phyloP scores from a whole-genome alignment of 768 basidiomycete species.

The Harrya chromipes region DNA sequence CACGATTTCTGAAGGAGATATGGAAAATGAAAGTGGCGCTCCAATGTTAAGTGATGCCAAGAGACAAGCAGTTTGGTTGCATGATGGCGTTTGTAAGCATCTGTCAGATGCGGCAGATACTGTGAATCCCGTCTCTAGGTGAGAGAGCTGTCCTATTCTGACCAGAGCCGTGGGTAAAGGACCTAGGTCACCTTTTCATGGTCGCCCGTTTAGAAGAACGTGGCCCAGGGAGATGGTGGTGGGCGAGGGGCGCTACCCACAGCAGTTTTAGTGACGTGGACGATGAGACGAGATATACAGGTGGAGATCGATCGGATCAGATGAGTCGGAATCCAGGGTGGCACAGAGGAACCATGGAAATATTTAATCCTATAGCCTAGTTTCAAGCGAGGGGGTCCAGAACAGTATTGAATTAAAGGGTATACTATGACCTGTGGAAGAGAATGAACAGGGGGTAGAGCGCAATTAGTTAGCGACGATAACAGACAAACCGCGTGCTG shows the following conservation, averaged over 20 bases:
- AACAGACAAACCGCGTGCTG: no score
- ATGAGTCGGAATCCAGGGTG: constrained; percentile 5
- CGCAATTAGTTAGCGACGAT: no score
- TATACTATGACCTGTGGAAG: no score
- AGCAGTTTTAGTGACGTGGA: constrained; percentile 11
- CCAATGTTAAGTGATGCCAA: constrained; percentile 1
- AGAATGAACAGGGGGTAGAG: no score
- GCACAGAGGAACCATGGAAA: background rate
- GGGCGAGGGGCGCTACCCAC: background rate
- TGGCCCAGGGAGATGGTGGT: background rate
- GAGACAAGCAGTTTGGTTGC: constrained; percentile 2
- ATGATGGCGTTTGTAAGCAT: constrained; percentile 7
- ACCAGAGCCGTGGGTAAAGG: constrained; percentile 10
- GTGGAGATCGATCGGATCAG: constrained; percentile 21
- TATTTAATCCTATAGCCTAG: background rate
- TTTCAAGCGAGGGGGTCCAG: no score
- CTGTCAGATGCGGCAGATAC: background rate
- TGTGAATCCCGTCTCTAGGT: constrained; percentile 2
- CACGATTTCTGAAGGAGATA: background rate
- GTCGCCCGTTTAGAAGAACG: constrained; percentile 4
- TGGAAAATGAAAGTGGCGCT: background rate
- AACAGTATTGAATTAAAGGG: no score
- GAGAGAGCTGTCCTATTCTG: background rate
- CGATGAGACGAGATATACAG: constrained; percentile 9
- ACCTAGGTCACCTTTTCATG: constrained; percentile 26